Base-by-base conservation (phyloP, 805 yeast species). In the Blastobotrys muscicola region DNA sequence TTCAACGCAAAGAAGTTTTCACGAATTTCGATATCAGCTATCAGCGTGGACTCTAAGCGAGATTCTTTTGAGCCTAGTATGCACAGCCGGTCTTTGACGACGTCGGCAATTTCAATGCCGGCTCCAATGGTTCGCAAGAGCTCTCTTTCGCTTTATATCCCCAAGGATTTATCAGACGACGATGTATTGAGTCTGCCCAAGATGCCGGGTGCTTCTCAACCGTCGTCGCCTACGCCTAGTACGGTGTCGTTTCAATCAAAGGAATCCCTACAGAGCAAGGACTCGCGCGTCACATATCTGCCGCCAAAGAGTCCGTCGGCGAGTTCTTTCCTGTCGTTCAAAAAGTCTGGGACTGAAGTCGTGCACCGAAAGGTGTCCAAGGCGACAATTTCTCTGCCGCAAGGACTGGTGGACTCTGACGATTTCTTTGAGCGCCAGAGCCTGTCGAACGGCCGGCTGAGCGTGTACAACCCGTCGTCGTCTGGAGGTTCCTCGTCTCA, bases 311-410 rank as follows among this genome's bases (percentile, higher is more conserved):
- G 31, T 2, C 45, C 41, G 4, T 32, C 45, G 3, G 39, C 35
- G 10, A 38, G 47, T 5, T 45, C 51, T 3, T 30, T 49, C 30
- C 16, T 45, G 38, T 34, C 49, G 6, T 45, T 36, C 16, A 49
- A 49, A 29, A 45, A 40, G 16, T 44, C 39, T 6, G 43, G 45
- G 34, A 11, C 14, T 29, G 35, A 39, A 10, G 11, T 47, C 16
- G 36, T 34, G 33, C 48, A 47, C 29, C 31, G 37, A 33, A 43
- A 40, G 42, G 34, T 41, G 7, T 13, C 29, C 31, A 41, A 41
- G 36, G 12, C 30, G 5, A 12, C 33, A 2, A 41, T 41, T 20
- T 41, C 44, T 2, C 36, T 39, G 10, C 44, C 44, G 4, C n/a
- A 34, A 4, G 26, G 33, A 9, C 30, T 41, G 30, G 39, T 31